Evolutionary conservation across 805 yeast species (phyloP).

Genomic region (Lachancea quebecensis): DNA sequence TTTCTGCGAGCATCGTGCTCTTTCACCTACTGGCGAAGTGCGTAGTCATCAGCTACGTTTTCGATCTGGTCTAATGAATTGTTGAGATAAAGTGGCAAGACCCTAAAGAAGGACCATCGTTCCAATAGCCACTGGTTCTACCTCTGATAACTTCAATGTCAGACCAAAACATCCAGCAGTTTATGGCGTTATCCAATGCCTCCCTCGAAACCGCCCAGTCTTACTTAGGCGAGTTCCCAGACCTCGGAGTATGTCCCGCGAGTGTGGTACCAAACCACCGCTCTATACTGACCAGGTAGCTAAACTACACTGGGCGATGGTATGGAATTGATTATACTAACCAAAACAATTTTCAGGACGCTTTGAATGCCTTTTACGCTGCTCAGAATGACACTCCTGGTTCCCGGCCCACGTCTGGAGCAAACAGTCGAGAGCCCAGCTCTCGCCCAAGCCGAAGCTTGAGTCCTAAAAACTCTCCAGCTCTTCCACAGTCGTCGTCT

Average conservation of each 20-base stretch:
- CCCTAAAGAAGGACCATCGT: not conserved
- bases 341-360: constrained; percentile 9
- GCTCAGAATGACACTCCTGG: constrained; percentile 11
- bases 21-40: no score
- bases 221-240: constrained; percentile 31
- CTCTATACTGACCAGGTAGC: no score
- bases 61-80: not conserved
- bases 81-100: not conserved
- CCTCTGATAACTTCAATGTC: constrained; percentile 5
- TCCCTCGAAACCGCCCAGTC: constrained; percentile 34
- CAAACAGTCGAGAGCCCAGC: not conserved
- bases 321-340: not conserved
- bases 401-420: not conserved
- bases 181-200: constrained; percentile 35
- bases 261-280: no score
- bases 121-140: not conserved
- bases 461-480: constrained; percentile 3
- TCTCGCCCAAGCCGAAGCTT: not conserved
- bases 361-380: constrained; percentile 26
- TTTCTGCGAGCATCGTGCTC: no score
- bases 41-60: not conserved
- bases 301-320: no score
- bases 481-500: constrained; percentile 10
- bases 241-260: constrained; percentile 13
- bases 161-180: constrained; percentile 29